phyloP scores from a whole-genome alignment of 2,329 filamentous ascomycete species.

The Clarireedia homoeocarpa region DNA sequence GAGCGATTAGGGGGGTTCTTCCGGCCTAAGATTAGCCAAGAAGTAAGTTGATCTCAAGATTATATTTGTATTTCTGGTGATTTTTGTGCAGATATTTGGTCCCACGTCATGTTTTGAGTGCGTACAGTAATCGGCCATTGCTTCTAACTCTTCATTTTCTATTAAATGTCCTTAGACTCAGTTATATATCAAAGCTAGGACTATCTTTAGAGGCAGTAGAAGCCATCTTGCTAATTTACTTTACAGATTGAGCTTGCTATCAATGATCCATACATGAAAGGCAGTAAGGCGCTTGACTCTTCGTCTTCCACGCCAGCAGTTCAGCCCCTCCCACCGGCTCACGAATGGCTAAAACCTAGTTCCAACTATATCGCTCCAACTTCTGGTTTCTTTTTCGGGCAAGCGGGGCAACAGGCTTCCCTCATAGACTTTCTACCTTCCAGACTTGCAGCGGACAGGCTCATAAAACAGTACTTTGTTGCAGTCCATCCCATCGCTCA shows the following conservation, averaged over 20 bases:
- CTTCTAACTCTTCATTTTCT: too few relatives aligned
- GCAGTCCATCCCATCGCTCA: conserved; percentile 61
- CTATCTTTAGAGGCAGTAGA: too few relatives aligned
- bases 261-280: not conserved
- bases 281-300: not conserved
- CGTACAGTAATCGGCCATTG: too few relatives aligned
- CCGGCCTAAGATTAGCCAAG: conserved; percentile 61
- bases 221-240: not conserved
- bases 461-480: conserved; percentile 60
- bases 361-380: conserved; percentile 60
- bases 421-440: conserved; percentile 55
- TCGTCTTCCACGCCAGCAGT: not conserved
- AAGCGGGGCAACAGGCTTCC: conserved; percentile 39
- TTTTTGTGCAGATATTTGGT: too few relatives aligned
- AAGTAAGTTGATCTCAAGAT: conserved; percentile 40
- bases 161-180: too few relatives aligned
- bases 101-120: too few relatives aligned
- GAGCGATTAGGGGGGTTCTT: conserved; percentile 68
- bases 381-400: conserved; percentile 53
- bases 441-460: conserved; percentile 46
- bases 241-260: conserved; percentile 4
- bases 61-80: not conserved
- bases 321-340: conserved; percentile 16
- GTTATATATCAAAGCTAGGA: too few relatives aligned
- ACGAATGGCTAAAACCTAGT: conserved; percentile 54